These are phyloP conservation scores for Botrytis deweyae DNA, from an alignment of 2,329 filamentous ascomycete species.

Conservation along the genomic window DNA sequence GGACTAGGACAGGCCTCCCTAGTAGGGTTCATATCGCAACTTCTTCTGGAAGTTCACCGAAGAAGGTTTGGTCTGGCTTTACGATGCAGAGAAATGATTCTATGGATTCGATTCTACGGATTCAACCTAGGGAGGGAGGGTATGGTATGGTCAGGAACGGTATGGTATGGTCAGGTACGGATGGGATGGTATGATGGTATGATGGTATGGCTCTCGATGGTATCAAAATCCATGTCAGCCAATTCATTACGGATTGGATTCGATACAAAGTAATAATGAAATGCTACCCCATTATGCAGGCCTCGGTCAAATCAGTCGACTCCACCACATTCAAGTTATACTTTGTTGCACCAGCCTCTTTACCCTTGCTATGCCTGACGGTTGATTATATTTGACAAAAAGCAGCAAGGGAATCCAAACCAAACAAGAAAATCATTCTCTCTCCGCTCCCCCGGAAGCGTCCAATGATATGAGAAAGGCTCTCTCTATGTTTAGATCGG, in stretches of 20 bases:
- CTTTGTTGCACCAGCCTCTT: neutral
- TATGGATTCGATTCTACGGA: neutral
- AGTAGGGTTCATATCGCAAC: constrained; percentile 12
- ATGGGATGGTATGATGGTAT: neutral
- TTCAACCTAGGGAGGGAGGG: neutral
- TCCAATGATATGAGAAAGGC: neutral
- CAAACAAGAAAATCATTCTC: neutral
- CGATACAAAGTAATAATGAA: constrained; percentile 7
- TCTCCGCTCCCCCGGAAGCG: neutral
- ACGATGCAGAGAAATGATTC: constrained; percentile 5
- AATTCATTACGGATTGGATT: neutral
- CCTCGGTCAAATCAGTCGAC: constrained; percentile 8
- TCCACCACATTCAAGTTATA: constrained; percentile 1
- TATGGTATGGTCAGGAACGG: neutral
- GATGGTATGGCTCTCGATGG: neutral
- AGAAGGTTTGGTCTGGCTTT: constrained; percentile 4
- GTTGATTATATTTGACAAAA: constrained; percentile 4
- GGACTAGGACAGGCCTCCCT: constrained; percentile 6
- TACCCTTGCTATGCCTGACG: neutral
- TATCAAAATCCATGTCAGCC: neutral
- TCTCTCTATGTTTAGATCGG: constrained; percentile 22
- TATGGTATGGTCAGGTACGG: too few relatives aligned
- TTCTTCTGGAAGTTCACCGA: constrained; percentile 33
- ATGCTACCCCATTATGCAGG: constrained; percentile 10
- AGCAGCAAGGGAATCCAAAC: constrained; percentile 19